These are phyloP conservation scores for Epichloe festucae DNA, from an alignment of 2,329 filamentous ascomycete species.

Conservation along the genomic window DNA sequence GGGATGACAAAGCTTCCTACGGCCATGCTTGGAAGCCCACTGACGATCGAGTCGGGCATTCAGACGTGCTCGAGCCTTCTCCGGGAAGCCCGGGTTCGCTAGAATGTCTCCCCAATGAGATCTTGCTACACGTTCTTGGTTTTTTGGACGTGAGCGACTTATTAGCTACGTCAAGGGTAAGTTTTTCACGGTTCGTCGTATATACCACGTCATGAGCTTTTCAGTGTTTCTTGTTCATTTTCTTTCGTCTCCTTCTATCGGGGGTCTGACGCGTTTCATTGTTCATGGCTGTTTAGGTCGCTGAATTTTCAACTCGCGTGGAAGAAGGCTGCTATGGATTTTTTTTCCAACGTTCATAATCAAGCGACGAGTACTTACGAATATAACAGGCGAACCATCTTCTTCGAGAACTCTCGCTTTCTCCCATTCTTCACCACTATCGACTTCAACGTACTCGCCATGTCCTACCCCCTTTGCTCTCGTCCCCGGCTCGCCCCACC, in stretches of 20 bases:
- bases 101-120: conserved; percentile 40
- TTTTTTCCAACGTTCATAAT: too few relatives aligned
- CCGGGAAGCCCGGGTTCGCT: conserved; percentile 10
- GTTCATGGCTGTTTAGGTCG: background rate
- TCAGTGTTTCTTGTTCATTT: background rate
- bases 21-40: background rate
- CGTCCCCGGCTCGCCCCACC: conserved; percentile 43
- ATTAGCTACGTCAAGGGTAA: conserved; percentile 42
- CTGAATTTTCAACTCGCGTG: background rate
- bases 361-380: background rate
- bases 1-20: background rate
- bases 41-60: background rate
- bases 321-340: too few relatives aligned
- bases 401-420: conserved; percentile 47
- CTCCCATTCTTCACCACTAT: conserved; percentile 51
- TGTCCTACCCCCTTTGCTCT: conserved; percentile 41
- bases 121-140: conserved; percentile 41
- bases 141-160: conserved; percentile 45
- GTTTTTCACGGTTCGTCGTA: conserved; percentile 12
- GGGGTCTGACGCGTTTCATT: background rate
- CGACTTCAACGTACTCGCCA: conserved; percentile 45
- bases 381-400: conserved; percentile 42
- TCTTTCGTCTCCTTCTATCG: background rate
- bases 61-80: background rate
- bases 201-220: background rate